Conservation (phyloP, 352 stramenopile genomes). For the Pythium grandisporangium region DNA sequence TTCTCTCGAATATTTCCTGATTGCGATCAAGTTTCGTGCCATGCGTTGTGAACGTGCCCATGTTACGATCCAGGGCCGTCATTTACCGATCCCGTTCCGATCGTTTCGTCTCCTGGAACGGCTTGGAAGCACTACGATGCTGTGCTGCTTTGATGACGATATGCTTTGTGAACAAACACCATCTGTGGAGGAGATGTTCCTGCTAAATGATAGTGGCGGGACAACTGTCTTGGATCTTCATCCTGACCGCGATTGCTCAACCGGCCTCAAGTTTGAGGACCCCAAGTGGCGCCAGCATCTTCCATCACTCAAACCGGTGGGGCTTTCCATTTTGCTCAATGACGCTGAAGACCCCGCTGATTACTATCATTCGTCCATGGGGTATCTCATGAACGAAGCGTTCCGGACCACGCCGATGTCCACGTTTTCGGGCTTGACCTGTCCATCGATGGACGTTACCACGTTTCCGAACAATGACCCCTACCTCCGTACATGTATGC, state of each 20-base stretch:
- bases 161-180: slow-evolving; percentile 76
- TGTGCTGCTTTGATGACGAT: slow-evolving; percentile 85
- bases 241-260: slow-evolving; percentile 58
- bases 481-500: slow-evolving; percentile 54
- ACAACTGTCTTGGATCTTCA: slow-evolving; percentile 73
- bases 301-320: slow-evolving; percentile 69
- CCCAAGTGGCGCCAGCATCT: slow-evolving; percentile 78
- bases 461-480: slow-evolving; percentile 24
- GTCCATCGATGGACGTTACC: slow-evolving; percentile 1
- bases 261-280: slow-evolving; percentile 80
- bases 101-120: slow-evolving; percentile 75
- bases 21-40: slow-evolving; percentile 57
- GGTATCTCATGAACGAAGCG: slow-evolving; percentile 64
- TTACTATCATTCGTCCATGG: slow-evolving; percentile 59
- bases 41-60: slow-evolving; percentile 46
- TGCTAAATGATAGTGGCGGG: slow-evolving; percentile 58
- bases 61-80: slow-evolving; percentile 14
- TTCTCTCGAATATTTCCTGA: slow-evolving; percentile 66
- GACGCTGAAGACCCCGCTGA: slow-evolving; percentile 57
- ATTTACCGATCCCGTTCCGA: slow-evolving; percentile 53
- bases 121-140: slow-evolving; percentile 77
- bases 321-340: slow-evolving; percentile 73
- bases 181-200: slow-evolving; percentile 77
- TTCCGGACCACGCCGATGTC: not conserved
- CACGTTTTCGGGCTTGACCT: not conserved